phyloP scores from a whole-genome alignment of 345 rosid species.

The Iberis pinnata region DNA sequence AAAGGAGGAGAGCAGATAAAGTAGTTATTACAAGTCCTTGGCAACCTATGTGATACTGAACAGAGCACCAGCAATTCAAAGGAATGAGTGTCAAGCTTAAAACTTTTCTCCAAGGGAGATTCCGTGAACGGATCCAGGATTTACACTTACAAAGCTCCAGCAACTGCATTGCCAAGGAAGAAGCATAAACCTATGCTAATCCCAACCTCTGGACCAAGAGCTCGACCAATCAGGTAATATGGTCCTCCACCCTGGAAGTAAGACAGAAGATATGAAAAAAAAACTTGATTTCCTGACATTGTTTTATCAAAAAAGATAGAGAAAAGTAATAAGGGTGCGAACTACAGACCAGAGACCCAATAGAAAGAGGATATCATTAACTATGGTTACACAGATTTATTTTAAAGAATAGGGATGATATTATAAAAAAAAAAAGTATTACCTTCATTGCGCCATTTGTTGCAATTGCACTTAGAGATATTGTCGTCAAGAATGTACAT shows the following conservation, averaged over 20 bases:
- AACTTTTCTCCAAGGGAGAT: conserved; percentile 5
- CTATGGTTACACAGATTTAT: background rate
- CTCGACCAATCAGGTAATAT: conserved; percentile 98
- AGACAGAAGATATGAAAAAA: conserved; percentile 1
- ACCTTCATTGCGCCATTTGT: conserved; percentile 99
- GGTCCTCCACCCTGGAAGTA: conserved; percentile 77
- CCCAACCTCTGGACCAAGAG: conserved; percentile 99
- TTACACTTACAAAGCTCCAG: conserved; percentile 95
- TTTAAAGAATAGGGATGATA: no score
- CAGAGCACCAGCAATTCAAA: no score
- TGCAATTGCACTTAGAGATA: conserved; percentile 97
- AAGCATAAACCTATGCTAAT: conserved; percentile 99
- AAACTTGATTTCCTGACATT: conserved; percentile 5
- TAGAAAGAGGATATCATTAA: background rate
- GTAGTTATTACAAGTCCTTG: no score
- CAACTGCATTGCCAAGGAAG: conserved; percentile 98
- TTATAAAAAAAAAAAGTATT: conserved; percentile 9
- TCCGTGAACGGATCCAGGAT: conserved; percentile 21
- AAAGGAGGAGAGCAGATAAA: no score
- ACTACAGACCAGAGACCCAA: conserved; percentile 13
- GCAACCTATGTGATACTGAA: no score
- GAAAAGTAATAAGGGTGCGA: conserved; percentile 6
- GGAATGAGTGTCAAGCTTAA: conserved; percentile 11
- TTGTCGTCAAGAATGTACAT: conserved; percentile 88
- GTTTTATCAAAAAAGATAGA: conserved; percentile 3